phyloP scores from a whole-genome alignment of 2,329 filamentous ascomycete genomes.

The Neophaeococcomyces mojaviensis region DNA sequence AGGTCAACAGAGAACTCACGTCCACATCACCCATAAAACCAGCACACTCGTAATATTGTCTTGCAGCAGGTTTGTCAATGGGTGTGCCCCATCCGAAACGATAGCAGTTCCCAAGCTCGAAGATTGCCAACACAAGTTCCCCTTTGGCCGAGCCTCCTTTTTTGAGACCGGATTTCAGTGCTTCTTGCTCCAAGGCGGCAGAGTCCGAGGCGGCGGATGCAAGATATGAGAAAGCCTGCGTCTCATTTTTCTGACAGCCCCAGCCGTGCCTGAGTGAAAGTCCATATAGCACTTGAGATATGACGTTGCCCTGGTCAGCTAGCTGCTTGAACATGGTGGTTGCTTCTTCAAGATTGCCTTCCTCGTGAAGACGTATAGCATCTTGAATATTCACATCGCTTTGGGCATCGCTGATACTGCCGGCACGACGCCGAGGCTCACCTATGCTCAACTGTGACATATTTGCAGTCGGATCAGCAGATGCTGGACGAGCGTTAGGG shows the following conservation, averaged over 20 bases:
- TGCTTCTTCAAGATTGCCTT: slow-evolving; percentile 67
- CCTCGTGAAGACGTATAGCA: slow-evolving; percentile 89
- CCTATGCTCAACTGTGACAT: slow-evolving; percentile 7
- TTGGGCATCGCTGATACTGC: slow-evolving; percentile 24
- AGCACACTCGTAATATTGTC: slow-evolving; percentile 92
- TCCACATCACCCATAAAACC: slow-evolving; percentile 94
- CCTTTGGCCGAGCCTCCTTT: slow-evolving; percentile 93
- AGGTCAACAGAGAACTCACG: slow-evolving; percentile 30
- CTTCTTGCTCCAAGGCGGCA: slow-evolving; percentile 75
- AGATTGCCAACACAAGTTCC: slow-evolving; percentile 91
- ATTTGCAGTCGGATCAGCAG: slow-evolving; percentile 7
- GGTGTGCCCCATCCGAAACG: slow-evolving; percentile 88
- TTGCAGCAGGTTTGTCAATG: slow-evolving; percentile 75
- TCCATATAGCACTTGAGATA: slow-evolving; percentile 93
- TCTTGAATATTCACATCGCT: slow-evolving; percentile 68
- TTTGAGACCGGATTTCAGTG: slow-evolving; percentile 77
- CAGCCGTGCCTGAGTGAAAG: slow-evolving; percentile 75
- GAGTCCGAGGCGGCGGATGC: slow-evolving; percentile 85
- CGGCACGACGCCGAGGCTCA: slow-evolving; percentile 10
- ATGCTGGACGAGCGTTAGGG: slow-evolving; percentile 7
- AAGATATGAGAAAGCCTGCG: slow-evolving; percentile 72
- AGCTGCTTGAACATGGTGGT: slow-evolving; percentile 79
- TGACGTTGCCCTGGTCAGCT: slow-evolving; percentile 79
- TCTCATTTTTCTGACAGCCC: slow-evolving; percentile 70
- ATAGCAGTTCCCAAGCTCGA: slow-evolving; percentile 71